These are phyloP conservation scores for Tillandsia leiboldiana DNA, from an alignment of 176 grass and related monocot species.

Conservation along the genomic window DNA sequence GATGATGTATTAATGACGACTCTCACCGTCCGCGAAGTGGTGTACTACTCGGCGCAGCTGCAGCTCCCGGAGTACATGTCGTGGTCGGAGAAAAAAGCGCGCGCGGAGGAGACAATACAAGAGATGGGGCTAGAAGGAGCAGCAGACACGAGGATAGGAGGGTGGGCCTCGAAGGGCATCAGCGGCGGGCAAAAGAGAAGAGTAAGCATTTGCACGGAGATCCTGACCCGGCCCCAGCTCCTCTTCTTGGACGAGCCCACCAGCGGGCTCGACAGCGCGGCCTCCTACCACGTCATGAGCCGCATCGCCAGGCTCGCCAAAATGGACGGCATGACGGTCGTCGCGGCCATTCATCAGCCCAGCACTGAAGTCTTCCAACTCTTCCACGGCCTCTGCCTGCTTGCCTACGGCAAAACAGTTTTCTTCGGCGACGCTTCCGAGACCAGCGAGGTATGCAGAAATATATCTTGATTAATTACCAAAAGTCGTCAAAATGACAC, in stretches of 20 bases:
- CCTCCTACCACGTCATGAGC: slow-evolving; percentile 39
- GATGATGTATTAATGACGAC: slow-evolving; percentile 62
- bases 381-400: slow-evolving; percentile 45
- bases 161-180: slow-evolving; percentile 39
- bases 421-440: slow-evolving; percentile 35
- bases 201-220: slow-evolving; percentile 54
- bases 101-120: slow-evolving; percentile 33
- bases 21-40: slow-evolving; percentile 40
- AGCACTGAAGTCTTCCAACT: slow-evolving; percentile 53
- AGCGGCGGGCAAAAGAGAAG: slow-evolving; percentile 50
- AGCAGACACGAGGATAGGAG: slow-evolving; percentile 34
- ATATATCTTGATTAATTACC: too few species aligned
- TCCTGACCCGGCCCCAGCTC: slow-evolving; percentile 33
- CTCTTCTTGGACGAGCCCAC: slow-evolving; percentile 53
- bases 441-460: slow-evolving; percentile 19
- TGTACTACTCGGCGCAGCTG: slow-evolving; percentile 53
- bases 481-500: too few species aligned
- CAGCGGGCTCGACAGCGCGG: slow-evolving; percentile 48
- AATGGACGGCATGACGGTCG: slow-evolving; percentile 33
- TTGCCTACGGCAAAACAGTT: slow-evolving; percentile 36
- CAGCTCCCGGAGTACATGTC: slow-evolving; percentile 48
- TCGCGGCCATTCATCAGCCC: slow-evolving; percentile 52
- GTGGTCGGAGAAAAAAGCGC: slow-evolving; percentile 17
- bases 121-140: slow-evolving; percentile 42
- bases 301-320: slow-evolving; percentile 26